phyloP scores from a whole-genome alignment of 495 filamentous ascomycete genomes.

The Neurospora sp. region DNA sequence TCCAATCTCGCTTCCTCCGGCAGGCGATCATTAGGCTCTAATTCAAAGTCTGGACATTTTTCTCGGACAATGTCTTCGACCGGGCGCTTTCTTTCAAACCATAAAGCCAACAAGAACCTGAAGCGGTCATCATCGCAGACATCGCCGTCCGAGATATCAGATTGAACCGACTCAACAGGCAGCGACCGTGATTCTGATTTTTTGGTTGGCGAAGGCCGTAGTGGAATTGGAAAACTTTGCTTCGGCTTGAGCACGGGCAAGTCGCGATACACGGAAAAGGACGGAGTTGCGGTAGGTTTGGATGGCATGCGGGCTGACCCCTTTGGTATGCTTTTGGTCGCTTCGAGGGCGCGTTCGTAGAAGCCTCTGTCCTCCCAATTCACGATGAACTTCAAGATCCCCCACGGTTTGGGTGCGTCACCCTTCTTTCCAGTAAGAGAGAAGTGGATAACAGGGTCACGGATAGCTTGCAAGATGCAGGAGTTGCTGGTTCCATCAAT shows the following conservation, averaged over 20 bases:
- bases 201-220: not conserved
- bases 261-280: constrained; percentile 32
- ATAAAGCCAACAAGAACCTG: not conserved
- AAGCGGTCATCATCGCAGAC: not conserved
- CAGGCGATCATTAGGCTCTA: not conserved
- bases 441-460: not conserved
- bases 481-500: not conserved
- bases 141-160: not conserved
- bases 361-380: not conserved
- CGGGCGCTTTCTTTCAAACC: not conserved
- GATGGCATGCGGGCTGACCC: not conserved
- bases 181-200: not conserved
- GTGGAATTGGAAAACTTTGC: not conserved
- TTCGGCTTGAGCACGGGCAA: constrained; percentile 27
- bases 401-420: not conserved
- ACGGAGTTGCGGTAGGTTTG: constrained; percentile 27
- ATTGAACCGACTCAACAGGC: not conserved
- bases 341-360: not conserved
- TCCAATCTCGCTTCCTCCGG: not conserved
- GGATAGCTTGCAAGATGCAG: not conserved
- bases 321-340: not conserved
- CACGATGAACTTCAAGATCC: not conserved
- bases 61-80: not conserved
- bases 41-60: not conserved
- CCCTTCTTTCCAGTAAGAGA: not conserved